Evolutionary conservation across 805 yeast species (phyloP).

Genomic region (Saccharomycopsis babjevae): DNA sequence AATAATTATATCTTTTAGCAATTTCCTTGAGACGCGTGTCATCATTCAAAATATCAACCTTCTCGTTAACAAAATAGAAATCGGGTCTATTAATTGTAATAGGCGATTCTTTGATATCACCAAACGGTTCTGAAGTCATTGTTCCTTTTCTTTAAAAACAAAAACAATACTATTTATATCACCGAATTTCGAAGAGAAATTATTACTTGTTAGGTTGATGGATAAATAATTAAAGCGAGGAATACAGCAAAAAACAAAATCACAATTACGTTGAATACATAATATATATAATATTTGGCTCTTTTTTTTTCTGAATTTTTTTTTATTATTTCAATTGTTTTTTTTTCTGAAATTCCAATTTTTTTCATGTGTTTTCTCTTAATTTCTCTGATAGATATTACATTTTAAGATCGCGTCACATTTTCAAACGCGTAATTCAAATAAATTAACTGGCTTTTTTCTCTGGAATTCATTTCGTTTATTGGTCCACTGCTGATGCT

Average conservation of each 20-base stretch:
- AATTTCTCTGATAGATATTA: background rate
- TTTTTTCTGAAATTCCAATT: background rate
- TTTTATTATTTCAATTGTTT: background rate
- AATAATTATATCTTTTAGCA: slow-evolving; percentile 67
- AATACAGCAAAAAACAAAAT: background rate
- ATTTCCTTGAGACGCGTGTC: slow-evolving; percentile 25
- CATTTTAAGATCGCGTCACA: background rate
- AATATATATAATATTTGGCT: background rate
- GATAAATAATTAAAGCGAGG: too few relatives aligned
- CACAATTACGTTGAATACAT: background rate
- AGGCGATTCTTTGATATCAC: background rate
- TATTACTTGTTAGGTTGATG: too few relatives aligned
- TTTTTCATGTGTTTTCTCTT: background rate
- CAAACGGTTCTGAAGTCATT: background rate
- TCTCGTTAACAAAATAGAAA: slow-evolving; percentile 7
- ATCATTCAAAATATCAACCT: background rate
- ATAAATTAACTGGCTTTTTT: too few relatives aligned
- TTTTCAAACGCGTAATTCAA: background rate
- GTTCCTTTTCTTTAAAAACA: too few relatives aligned
- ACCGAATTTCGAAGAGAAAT: background rate
- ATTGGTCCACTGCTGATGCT: background rate
- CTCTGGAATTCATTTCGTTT: background rate
- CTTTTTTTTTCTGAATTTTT: background rate
- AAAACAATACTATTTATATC: too few relatives aligned
- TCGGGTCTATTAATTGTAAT: background rate